Evolutionary conservation across 305 asterid genomes (phyloP), one percentile per base, ranked within the genome.

Genomic region (Petunia hybrid): DNA sequence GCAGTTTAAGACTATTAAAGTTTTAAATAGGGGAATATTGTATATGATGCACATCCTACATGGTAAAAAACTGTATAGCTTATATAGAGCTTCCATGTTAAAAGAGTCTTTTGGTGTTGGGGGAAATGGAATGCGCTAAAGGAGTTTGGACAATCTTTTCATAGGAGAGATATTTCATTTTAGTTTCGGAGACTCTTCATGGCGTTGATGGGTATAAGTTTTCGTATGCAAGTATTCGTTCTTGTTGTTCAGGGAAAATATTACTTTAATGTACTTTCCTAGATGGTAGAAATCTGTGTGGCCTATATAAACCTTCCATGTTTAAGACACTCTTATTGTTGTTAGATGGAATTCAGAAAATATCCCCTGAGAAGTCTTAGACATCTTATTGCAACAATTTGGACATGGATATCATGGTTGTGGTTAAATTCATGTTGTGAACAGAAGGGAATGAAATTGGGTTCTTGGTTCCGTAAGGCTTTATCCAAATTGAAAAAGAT

Each of bases 241-340:
- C 46, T 63, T 36, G 36, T 36, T 63, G 8, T 36, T 64, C 35
- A 36, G 43, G 16, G 16, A 8, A 22, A 36, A 10, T 63, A 36
- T 63, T 56, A 22, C 69, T 10, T 63, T 63, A 36, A 9, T 63
- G 3, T 1, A 13, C 31, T 66, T 39, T 40, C 53, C 2, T 41
- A 41, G 36, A 40, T 41, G 14, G 13, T 41, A 67, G 36, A 41
- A 67, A 6, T 67, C 53, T 67, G 13, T 67, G 53, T 51, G n/a
- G 9, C 74, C 74, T 1, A 67, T 67, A 42, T 7, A 67, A 6
- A 41, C 53, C 13, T 3, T 67, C 53, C 74, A n/a, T 41, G 51
- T 66, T 40, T 66, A 66, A n/a, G 74, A 66, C 53, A 66, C 73
- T 66, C 73, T 40, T 66, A 66, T 66, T 41, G 73, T 66, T 40